A percentile compares a stretch with the other conserved stretches of the same genome.
Evolutionary conservation across 208 protist species (phyloP).

Genomic region (Kentomonas sorsogonicus): DNA sequence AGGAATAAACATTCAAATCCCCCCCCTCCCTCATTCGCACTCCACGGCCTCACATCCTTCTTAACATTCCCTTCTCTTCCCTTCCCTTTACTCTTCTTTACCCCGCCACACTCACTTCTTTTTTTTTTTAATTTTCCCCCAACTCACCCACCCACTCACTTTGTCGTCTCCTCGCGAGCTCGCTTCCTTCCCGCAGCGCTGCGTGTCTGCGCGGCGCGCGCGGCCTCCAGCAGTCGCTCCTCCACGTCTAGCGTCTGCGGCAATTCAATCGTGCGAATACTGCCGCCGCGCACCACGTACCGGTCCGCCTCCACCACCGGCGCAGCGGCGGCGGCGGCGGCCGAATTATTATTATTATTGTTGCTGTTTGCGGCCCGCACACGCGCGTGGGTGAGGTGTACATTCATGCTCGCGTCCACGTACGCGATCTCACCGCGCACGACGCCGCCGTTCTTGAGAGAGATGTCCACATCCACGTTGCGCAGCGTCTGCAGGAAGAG

Average conservation of each 20-base stretch:
- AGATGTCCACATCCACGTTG: conserved; percentile 96
- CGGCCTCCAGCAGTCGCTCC: conserved; percentile 80
- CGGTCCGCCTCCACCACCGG: conserved; percentile 94
- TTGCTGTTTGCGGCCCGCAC: no score
- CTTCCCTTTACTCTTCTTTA: background rate
- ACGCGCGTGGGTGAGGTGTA: conserved; percentile 94
- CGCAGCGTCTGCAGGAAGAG: conserved; percentile 97
- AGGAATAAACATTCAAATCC: background rate
- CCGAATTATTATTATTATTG: no score
- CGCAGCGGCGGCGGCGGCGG: no score
- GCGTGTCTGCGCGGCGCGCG: conserved; percentile 8
- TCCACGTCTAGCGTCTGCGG: conserved; percentile 95
- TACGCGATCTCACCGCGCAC: conserved; percentile 84
- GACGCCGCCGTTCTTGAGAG: conserved; percentile 98
- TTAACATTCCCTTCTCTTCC: conserved; percentile 2
- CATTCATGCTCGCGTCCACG: conserved; percentile 96
- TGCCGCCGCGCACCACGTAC: conserved; percentile 96
- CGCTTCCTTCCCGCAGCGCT: background rate
- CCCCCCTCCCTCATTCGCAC: no score
- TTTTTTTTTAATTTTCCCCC: no score
- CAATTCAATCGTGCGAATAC: conserved; percentile 97
- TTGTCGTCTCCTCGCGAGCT: no score
- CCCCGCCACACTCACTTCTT: background rate
- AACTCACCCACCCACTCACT: no score
- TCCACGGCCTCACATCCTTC: background rate